Conservation (phyloP, 2,329 filamentous ascomycete species). For the Huntiella abstrusa region DNA sequence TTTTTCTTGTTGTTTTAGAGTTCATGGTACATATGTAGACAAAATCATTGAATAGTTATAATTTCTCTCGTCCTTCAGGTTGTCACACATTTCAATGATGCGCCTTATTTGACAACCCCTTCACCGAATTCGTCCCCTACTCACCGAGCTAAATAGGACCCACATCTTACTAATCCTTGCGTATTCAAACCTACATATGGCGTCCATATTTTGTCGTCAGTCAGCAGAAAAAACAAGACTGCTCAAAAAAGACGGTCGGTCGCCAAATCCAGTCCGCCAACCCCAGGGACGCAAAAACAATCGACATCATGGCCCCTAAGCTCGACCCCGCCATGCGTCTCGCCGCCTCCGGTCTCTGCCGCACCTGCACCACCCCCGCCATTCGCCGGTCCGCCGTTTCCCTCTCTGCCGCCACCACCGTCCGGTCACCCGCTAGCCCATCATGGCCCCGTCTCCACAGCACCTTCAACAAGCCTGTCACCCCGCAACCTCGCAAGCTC, state of each 20-base stretch:
- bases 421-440: neutral
- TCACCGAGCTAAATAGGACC: neutral
- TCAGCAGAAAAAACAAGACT: no score
- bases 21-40: slow-evolving; percentile 7
- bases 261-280: neutral
- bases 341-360: slow-evolving; percentile 10
- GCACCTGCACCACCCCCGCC: slow-evolving; percentile 3
- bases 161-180: slow-evolving; percentile 2
- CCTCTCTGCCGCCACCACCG: neutral
- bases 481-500: slow-evolving; percentile 1
- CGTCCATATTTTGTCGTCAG: neutral
- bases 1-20: slow-evolving; percentile 1
- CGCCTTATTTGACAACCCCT: neutral
- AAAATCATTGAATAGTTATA: neutral
- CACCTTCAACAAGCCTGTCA: neutral
- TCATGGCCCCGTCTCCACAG: slow-evolving; percentile 5
- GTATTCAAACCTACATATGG: neutral
- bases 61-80: neutral
- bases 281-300: neutral
- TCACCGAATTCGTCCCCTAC: neutral
- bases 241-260: neutral
- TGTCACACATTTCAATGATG: no score
- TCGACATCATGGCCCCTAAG: slow-evolving; percentile 10
- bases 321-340: slow-evolving; percentile 12
- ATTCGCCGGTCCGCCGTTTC: neutral